Evolutionary conservation across 2,329 filamentous ascomycete species (phyloP).

Genomic region (Verticillium alfalfae): DNA sequence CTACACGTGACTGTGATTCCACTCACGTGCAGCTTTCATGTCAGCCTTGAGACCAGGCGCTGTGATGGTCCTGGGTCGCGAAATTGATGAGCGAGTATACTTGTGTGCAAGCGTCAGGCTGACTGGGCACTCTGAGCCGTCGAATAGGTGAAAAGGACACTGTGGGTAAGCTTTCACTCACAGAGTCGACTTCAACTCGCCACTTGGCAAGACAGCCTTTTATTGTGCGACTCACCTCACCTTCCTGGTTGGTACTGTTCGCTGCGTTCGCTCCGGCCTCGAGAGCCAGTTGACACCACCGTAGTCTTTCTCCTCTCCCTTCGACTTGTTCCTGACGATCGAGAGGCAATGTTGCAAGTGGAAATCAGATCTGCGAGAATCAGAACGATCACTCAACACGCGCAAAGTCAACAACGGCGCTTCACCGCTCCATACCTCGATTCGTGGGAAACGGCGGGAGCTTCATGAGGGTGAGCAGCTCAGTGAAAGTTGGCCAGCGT

Average conservation of each 20-base stretch:
- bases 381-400: background rate
- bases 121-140: no score
- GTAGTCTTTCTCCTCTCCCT: background rate
- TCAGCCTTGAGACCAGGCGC: background rate
- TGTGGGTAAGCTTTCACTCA: no score
- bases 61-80: background rate
- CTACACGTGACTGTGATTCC: background rate
- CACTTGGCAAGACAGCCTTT: no score
- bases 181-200: no score
- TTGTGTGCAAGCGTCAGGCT: no score
- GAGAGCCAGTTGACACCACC: no score
- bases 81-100: background rate
- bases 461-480: background rate
- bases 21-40: background rate
- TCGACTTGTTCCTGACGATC: background rate
- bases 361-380: background rate
- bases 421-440: background rate
- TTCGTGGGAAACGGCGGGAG: background rate
- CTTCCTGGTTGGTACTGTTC: no score
- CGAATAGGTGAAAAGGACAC: no score
- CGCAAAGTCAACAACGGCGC: background rate
- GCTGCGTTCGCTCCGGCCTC: no score
- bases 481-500: background rate
- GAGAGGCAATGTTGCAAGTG: background rate
- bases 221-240: no score